Base-by-base conservation (phyloP, 495 filamentous ascomycete species). In the Arthonia radiata region DNA sequence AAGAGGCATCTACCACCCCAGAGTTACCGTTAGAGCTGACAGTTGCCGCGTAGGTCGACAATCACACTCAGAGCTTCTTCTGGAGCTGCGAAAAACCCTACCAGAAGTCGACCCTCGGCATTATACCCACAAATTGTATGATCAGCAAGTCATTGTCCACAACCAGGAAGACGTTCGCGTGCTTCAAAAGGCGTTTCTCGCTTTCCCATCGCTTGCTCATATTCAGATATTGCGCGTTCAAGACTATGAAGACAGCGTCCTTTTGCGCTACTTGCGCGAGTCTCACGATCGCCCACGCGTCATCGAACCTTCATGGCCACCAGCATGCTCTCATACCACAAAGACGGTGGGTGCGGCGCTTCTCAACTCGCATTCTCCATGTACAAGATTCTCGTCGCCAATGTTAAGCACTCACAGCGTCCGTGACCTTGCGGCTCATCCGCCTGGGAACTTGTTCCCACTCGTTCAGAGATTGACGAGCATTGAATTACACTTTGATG, bases 161-260 rank as follows among this genome's bases (percentile, higher is more conserved):
- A 42, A 44, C 4, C 23, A 47, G 28, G 42, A 50, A 27, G 56
- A 61, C 31, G 33, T 37, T 5, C 38, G 44, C 4, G 42, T 59
- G n/a, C 47, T 75, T 10, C 56, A 49, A 17, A 51, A 48, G 28
- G 68, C 67, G 19, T 52, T 71, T 26, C 36, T 44, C 4, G 54
- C 59, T 2, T 74, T 75, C 36, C 53, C 53, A 1, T 53, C 54
- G 3, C 54, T 78, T 5, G 60, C 69, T 35, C 59, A 71, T 37
- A 56, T 77, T 24, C 67, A 74, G 33, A 53, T 77, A 13, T 53
- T 75, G 13, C 59, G 64, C 6, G 34, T 74, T 8, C 58, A 64
- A 35, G 68, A 74, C 31, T 46, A 59, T 29, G 54, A 59, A 26
- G 63, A 72, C 37, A 50, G 57, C 9, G 32, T 47, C 12, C 41